A percentile compares a stretch with the other conserved stretches of the same genome.
These are phyloP conservation scores for Exobasidium rhododendri DNA, from an alignment of 1,284 basidiomycete species.

Conservation along the genomic window DNA sequence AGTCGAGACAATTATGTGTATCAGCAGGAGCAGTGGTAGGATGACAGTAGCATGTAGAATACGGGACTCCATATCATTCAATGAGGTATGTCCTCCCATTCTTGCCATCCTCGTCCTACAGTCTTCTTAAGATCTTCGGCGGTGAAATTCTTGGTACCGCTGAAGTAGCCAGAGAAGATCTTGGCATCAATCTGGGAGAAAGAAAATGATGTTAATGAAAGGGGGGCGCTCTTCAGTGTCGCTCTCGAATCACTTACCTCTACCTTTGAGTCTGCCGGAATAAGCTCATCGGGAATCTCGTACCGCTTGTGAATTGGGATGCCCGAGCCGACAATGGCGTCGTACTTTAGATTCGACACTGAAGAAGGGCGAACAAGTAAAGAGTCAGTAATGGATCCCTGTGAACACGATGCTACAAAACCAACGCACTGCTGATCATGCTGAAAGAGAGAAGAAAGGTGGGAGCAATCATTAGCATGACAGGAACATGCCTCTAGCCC, in stretches of 20 bases:
- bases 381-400: too few species aligned
- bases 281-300: slow-evolving; percentile 46
- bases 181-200: slow-evolving; percentile 35
- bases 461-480: background rate
- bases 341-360: slow-evolving; percentile 94
- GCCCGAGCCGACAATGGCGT: slow-evolving; percentile 73
- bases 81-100: slow-evolving; percentile 65
- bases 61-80: too few species aligned
- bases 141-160: slow-evolving; percentile 27
- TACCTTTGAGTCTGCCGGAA: slow-evolving; percentile 38
- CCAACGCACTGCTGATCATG: slow-evolving; percentile 67
- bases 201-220: slow-evolving; percentile 7
- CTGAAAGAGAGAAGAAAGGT: slow-evolving; percentile 16
- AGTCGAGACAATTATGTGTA: too few species aligned
- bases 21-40: too few species aligned
- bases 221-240: background rate
- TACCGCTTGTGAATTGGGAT: slow-evolving; percentile 68
- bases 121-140: slow-evolving; percentile 54
- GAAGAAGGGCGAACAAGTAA: slow-evolving; percentile 66
- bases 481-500: background rate
- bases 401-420: too few species aligned
- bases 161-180: slow-evolving; percentile 61
- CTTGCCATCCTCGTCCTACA: slow-evolving; percentile 80
- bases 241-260: slow-evolving; percentile 14
- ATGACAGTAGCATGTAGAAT: too few species aligned